Evolutionary conservation across 2,329 filamentous ascomycete species (phyloP).

Genomic region (Alternaria sp.): DNA sequence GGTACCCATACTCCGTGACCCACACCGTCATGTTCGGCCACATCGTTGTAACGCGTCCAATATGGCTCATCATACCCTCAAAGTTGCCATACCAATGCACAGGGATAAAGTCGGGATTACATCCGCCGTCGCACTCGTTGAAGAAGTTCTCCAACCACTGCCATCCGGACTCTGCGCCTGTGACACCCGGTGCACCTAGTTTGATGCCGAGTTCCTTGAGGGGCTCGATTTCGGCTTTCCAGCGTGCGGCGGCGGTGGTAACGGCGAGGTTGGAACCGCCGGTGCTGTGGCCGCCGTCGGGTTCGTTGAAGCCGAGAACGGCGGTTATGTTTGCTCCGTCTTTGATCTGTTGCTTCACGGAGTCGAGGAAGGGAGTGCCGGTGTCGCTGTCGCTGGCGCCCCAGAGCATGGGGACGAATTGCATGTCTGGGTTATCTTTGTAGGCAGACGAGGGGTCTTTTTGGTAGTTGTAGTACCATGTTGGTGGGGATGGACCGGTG

Average conservation of each 20-base stretch:
- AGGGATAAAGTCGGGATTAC: conserved; percentile 58
- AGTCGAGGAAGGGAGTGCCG: conserved; percentile 65
- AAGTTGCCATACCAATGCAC: conserved; percentile 69
- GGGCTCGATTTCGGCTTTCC: conserved; percentile 75
- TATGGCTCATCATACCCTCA: conserved; percentile 69
- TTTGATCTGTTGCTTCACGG: conserved; percentile 63
- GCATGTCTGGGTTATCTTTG: conserved; percentile 54
- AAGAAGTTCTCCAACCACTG: conserved; percentile 73
- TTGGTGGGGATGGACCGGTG: conserved; percentile 63
- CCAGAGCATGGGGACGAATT: conserved; percentile 86
- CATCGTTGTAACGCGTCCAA: conserved; percentile 64
- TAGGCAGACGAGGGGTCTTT: conserved; percentile 63
- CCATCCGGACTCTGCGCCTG: conserved; percentile 65
- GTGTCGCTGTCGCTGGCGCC: conserved; percentile 57
- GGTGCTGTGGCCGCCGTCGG: conserved; percentile 63
- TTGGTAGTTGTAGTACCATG: conserved; percentile 87
- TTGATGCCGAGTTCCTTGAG: conserved; percentile 68
- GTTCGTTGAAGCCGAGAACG: conserved; percentile 81
- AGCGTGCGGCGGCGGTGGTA: conserved; percentile 67
- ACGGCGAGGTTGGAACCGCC: conserved; percentile 71
- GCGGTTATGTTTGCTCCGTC: conserved; percentile 66
- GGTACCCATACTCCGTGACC: conserved; percentile 78
- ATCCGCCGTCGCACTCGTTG: conserved; percentile 59
- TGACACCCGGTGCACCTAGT: conserved; percentile 74
- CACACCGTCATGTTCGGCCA: conserved; percentile 67